Conservation (phyloP, 805 yeast genomes). For the Candida arabinofermentans region DNA sequence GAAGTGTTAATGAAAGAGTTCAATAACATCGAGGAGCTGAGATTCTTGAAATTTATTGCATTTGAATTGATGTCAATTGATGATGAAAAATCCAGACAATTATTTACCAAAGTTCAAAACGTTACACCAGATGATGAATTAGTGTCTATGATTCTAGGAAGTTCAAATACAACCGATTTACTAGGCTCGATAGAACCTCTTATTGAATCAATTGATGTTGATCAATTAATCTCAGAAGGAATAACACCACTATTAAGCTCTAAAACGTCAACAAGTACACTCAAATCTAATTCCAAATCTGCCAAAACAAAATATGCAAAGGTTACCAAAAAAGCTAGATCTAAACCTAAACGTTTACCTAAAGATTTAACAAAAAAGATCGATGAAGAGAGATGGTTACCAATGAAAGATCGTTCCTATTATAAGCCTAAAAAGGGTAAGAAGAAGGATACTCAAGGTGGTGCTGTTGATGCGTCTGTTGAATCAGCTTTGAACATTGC, state of each 20-base stretch:
- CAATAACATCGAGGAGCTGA: conserved; percentile 15
- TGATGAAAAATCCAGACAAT: conserved; percentile 26
- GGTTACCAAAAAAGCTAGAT: conserved; percentile 14
- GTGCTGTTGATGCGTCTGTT: conserved; percentile 43
- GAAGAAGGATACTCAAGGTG: conserved; percentile 62
- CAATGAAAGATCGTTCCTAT: conserved; percentile 77
- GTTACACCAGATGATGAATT: conserved; percentile 17
- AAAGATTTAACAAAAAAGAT: conserved; percentile 27
- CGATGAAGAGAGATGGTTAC: conserved; percentile 88
- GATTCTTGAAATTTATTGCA: conserved; percentile 31
- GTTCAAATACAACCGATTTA: conserved; percentile 1
- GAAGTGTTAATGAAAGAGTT: conserved; percentile 13
- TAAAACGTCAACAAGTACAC: conserved; percentile 5
- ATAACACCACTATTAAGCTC: conserved; percentile 22
- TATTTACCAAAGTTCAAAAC: conserved; percentile 23
- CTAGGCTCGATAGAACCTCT: conserved; percentile 25
- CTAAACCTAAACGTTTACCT: conserved; percentile 26
- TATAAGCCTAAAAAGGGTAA: conserved; percentile 77
- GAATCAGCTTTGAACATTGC: conserved; percentile 34
- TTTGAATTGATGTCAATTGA: conserved; percentile 36
- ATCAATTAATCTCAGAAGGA: conserved; percentile 27
- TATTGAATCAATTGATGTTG: conserved; percentile 29
- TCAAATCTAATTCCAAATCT: not conserved
- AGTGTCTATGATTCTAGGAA: conserved; percentile 19
- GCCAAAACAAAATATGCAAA: not conserved